Conservation (phyloP, 352 stramenopile genomes). For the Pythium biforme region DNA sequence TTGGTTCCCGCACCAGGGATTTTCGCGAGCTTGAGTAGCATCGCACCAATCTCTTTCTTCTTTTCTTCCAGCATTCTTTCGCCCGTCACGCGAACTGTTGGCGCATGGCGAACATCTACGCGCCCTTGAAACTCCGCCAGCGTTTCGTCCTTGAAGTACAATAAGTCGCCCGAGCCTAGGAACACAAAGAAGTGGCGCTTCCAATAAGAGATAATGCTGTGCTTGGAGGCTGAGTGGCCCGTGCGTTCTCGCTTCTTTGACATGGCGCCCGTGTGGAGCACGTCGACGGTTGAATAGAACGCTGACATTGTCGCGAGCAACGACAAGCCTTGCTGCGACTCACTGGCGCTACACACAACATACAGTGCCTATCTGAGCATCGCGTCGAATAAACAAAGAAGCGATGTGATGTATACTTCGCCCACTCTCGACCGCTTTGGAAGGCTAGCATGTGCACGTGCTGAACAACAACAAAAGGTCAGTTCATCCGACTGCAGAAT, state of each 20-base stretch:
- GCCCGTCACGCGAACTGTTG: conserved; percentile 74
- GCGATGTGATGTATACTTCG: conserved; percentile 29
- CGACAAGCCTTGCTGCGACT: conserved; percentile 78
- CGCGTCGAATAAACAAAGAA: background rate
- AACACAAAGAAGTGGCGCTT: conserved; percentile 84
- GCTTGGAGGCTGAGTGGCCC: conserved; percentile 50
- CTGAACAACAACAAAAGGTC: conserved; percentile 28
- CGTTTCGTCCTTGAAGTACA: conserved; percentile 80
- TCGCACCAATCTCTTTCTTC: conserved; percentile 50
- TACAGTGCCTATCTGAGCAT: background rate
- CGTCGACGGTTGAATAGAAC: conserved; percentile 72
- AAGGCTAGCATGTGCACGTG: conserved; percentile 76
- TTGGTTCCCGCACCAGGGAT: conserved; percentile 32
- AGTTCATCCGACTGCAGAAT: background rate
- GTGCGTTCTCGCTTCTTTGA: conserved; percentile 75
- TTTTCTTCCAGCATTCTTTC: conserved; percentile 72
- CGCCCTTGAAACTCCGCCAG: conserved; percentile 68
- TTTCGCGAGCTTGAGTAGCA: conserved; percentile 75
- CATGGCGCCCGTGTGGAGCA: conserved; percentile 71
- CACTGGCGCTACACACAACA: conserved; percentile 41
- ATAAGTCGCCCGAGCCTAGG: conserved; percentile 62
- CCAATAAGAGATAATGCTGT: conserved; percentile 85
- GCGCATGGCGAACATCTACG: conserved; percentile 75
- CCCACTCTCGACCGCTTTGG: conserved; percentile 69
- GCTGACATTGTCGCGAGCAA: conserved; percentile 69